These are phyloP conservation scores for Lenzites betulinus DNA, from an alignment of 768 basidiomycete species.

Conservation along the genomic window DNA sequence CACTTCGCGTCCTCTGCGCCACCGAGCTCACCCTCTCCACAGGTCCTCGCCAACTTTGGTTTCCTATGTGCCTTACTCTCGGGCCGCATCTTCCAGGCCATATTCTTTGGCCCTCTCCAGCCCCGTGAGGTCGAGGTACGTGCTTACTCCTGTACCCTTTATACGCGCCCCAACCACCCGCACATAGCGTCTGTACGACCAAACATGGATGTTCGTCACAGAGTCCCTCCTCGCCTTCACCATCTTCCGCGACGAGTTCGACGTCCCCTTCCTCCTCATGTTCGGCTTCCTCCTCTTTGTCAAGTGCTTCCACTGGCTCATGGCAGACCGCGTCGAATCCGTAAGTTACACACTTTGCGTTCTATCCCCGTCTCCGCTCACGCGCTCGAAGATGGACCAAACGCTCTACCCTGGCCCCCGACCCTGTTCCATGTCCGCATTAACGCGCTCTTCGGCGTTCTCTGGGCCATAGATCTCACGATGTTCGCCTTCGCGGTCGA, in stretches of 20 bases:
- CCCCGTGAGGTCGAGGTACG: slow-evolving; percentile 90
- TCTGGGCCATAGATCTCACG: slow-evolving; percentile 73
- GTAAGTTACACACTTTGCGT: slow-evolving; percentile 46
- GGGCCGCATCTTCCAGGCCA: slow-evolving; percentile 75
- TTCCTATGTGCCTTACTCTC: slow-evolving; percentile 74
- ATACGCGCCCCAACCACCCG: not conserved
- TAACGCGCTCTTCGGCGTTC: slow-evolving; percentile 66
- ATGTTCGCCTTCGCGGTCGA: slow-evolving; percentile 84
- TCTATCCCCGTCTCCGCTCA: not conserved
- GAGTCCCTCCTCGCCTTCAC: slow-evolving; percentile 96
- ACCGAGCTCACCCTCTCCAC: slow-evolving; percentile 2
- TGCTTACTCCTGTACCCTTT: not conserved
- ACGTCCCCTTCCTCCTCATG: slow-evolving; percentile 89
- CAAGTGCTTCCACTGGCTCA: slow-evolving; percentile 98
- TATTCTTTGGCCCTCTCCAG: slow-evolving; percentile 91
- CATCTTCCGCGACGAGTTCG: slow-evolving; percentile 95
- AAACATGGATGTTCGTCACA: slow-evolving; percentile 97
- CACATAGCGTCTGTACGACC: slow-evolving; percentile 84
- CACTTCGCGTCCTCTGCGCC: not conserved
- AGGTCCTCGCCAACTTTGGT: slow-evolving; percentile 93
- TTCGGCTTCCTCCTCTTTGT: slow-evolving; percentile 93
- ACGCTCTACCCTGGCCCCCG: slow-evolving; percentile 84
- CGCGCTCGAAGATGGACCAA: slow-evolving; percentile 86
- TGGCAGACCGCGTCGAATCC: slow-evolving; percentile 95
- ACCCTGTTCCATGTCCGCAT: slow-evolving; percentile 86